These are phyloP conservation scores for Xylariomycetidae sp. DNA, from an alignment of 2,329 filamentous ascomycete genomes.

Conservation along the genomic window DNA sequence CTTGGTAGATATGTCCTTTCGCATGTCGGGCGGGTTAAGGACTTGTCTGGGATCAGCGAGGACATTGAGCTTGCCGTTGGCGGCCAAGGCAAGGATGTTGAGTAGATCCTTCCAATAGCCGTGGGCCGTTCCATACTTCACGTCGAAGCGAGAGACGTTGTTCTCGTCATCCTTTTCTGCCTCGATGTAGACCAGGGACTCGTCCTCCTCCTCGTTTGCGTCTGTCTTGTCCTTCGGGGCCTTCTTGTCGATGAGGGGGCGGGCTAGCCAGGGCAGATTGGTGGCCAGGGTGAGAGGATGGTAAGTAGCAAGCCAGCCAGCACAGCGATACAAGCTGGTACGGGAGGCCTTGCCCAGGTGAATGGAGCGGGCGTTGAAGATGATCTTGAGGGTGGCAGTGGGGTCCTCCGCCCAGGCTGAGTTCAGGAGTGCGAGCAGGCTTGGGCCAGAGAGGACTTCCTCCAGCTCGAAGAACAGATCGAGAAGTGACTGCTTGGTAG, in stretches of 20 bases:
- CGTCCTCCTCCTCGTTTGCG: conserved; percentile 20
- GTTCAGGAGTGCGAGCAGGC: conserved; percentile 36
- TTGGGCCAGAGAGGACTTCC: conserved; percentile 29
- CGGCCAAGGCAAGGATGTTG: conserved; percentile 48
- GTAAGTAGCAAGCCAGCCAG: conserved; percentile 49
- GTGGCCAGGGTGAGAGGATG: conserved; percentile 48
- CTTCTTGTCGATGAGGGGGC: conserved; percentile 51
- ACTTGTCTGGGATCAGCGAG: conserved; percentile 33
- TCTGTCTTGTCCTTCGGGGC: conserved; percentile 30
- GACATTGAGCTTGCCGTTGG: conserved; percentile 38
- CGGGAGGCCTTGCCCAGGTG: conserved; percentile 50
- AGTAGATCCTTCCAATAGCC: conserved; percentile 59
- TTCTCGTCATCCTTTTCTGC: conserved; percentile 29
- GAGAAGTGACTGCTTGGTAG: conserved; percentile 39
- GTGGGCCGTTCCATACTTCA: conserved; percentile 44
- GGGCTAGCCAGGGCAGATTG: conserved; percentile 50
- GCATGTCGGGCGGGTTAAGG: conserved; percentile 30
- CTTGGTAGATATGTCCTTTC: neutral
- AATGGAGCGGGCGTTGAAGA: conserved; percentile 56
- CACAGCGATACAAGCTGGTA: conserved; percentile 42
- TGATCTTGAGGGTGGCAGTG: conserved; percentile 47
- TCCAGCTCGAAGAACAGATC: conserved; percentile 50
- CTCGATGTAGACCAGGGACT: conserved; percentile 29
- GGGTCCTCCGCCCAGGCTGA: conserved; percentile 44
- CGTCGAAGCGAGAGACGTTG: conserved; percentile 32